Base-by-base conservation (phyloP, 164 flowering plant genomes). In the Nymphaea colorata region DNA sequence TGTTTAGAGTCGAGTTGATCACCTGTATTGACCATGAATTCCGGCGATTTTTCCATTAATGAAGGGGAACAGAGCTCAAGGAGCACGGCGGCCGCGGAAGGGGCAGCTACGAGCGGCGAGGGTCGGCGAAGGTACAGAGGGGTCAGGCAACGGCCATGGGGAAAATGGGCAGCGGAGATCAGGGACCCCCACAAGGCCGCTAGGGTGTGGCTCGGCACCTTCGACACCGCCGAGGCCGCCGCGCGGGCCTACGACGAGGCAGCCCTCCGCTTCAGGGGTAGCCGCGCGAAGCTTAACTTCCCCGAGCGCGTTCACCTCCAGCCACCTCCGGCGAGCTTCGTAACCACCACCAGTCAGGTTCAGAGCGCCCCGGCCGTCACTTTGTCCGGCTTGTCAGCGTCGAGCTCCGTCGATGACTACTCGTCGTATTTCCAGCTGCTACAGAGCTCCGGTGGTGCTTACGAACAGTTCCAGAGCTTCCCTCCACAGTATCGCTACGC, bases 81-180 rank as follows among this genome's bases (percentile, higher is more conserved):
- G 36, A 25, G 36, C 36, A 51, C 5, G 55, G 14, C 8, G 57
- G 57, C 12, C 12, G 14, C 15, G 57, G 14, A 15, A 51, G 57
- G 14, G 14, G 57, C 15, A 51, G 36, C 57, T 2, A 15, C 3
- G 57, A 51, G 57, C 57, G 57, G 57, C 14, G 90, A 84, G 60
- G 73, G 80, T n/a, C 79, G 84, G 57, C 80, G 89, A 62, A 77
- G 78, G 71, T 88, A 86, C 79, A 80, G 94, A 71, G 94, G 94
- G 64, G 89, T 86, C 4, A 71, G 94, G 41, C 90, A 88, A 68
- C 78, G 94, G 74, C 94, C 93, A 17, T 86, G 93, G 93, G 90
- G 93, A 0, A 88, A 86, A 79, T 88, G 90, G 88, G 93, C 93
- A 4, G 90, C 90, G 0, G 93, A 88, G 72, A 88, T 88, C n/a